phyloP scores from a whole-genome alignment of 129 eudicot genomes.

The Flaveria ramosissima region DNA sequence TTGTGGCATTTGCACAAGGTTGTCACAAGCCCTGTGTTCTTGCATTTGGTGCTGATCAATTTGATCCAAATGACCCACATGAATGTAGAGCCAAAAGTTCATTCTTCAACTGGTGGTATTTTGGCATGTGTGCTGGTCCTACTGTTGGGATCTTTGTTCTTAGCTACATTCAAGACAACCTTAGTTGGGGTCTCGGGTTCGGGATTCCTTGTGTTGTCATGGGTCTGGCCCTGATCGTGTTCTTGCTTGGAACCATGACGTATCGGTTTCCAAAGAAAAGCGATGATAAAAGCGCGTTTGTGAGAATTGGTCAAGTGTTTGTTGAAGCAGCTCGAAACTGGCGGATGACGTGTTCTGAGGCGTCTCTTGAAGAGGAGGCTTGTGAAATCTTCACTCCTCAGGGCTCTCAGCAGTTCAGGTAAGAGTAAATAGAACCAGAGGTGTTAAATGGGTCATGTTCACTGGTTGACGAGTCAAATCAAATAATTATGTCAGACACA shows the following conservation, averaged over 20 bases:
- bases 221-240: constrained; percentile 42
- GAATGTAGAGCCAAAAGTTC: constrained; percentile 55
- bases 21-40: constrained; percentile 55
- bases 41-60: constrained; percentile 78
- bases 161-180: constrained; percentile 58
- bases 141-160: constrained; percentile 34
- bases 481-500: neutral
- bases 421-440: neutral
- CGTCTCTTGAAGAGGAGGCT: constrained; percentile 34
- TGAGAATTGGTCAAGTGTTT: constrained; percentile 45
- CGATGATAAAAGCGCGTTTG: constrained; percentile 42
- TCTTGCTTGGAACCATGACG: constrained; percentile 52
- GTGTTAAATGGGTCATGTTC: neutral
- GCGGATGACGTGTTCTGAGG: constrained; percentile 22
- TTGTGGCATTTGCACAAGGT: constrained; percentile 60
- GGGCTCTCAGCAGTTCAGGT: constrained; percentile 40
- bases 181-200: constrained; percentile 67
- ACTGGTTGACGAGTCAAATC: no score
- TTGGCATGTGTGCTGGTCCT: constrained; percentile 47
- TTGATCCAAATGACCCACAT: constrained; percentile 51
- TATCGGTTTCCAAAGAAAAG: constrained; percentile 44
- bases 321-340: constrained; percentile 47
- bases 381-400: constrained; percentile 37
- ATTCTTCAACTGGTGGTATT: constrained; percentile 73
- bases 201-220: constrained; percentile 56